Evolutionary conservation across 805 yeast genomes (phyloP).

Genomic region (Cyberlindnera samutprakarnensis): DNA sequence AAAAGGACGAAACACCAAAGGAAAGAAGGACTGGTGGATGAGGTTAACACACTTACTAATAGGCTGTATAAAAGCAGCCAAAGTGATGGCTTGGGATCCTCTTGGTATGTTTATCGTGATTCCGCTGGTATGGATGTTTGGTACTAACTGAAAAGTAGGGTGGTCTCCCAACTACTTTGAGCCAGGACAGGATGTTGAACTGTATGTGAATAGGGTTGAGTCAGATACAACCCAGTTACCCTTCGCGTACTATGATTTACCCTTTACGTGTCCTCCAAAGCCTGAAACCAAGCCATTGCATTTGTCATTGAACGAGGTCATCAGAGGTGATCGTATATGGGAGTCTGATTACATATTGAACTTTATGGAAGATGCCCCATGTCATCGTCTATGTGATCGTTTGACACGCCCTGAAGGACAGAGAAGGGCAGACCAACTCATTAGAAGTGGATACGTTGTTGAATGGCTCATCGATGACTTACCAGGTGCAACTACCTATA

Average conservation of each 20-base stretch:
- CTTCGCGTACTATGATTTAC: constrained; percentile 66
- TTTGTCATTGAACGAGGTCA: constrained; percentile 66
- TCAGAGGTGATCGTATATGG: constrained; percentile 77
- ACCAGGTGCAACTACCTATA: constrained; percentile 84
- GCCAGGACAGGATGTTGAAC: constrained; percentile 55
- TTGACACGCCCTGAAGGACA: constrained; percentile 45
- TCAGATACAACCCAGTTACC: constrained; percentile 75
- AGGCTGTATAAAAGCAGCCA: too few species aligned
- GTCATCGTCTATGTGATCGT: constrained; percentile 63
- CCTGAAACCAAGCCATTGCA: constrained; percentile 49
- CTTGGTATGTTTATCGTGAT: too few species aligned
- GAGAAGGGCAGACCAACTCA: constrained; percentile 49
- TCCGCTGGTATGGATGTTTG: too few species aligned
- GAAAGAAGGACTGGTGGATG: too few species aligned
- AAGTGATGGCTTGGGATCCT: too few species aligned
- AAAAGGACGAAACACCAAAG: too few species aligned
- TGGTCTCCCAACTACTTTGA: constrained; percentile 32
- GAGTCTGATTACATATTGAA: constrained; percentile 59
- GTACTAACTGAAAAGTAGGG: too few species aligned
- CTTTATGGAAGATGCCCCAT: constrained; percentile 59
- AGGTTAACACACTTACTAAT: too few species aligned
- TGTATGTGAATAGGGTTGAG: constrained; percentile 70
- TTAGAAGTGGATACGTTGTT: constrained; percentile 63
- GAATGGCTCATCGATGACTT: constrained; percentile 81
- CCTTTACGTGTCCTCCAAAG: constrained; percentile 72